Percentiles rank a stretch among this genome's conserved stretches.
Evolutionary conservation across 225 moss, liverwort and hornwort species (phyloP).

Genomic region (Climacium dendroides): DNA sequence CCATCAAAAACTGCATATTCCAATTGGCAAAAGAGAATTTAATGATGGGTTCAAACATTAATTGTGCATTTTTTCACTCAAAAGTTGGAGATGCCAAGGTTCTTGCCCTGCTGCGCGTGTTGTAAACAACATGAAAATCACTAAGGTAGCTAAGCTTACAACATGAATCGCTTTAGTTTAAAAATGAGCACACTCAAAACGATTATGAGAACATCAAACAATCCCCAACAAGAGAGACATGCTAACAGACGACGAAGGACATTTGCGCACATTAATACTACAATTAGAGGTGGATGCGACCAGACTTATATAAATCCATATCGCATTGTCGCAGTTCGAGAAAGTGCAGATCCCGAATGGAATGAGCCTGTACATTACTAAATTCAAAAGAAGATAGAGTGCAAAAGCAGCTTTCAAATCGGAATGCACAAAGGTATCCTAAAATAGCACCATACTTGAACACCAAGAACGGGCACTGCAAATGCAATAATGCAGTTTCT

Average conservation of each 20-base stretch:
- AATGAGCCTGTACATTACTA: background rate
- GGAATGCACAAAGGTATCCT: background rate
- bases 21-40: no score
- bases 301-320: background rate
- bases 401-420: background rate
- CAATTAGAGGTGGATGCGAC: background rate
- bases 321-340: background rate
- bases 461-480: background rate
- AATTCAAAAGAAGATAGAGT: background rate
- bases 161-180: background rate
- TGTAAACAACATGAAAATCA: background rate
- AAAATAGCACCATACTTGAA: background rate
- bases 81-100: background rate
- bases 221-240: background rate
- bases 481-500: background rate
- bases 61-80: background rate
- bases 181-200: background rate
- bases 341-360: background rate
- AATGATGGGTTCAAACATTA: no score
- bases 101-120: background rate
- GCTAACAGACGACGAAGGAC: background rate
- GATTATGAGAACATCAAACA: background rate
- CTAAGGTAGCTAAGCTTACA: background rate
- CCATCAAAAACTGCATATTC: no score
- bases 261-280: background rate